Evolutionary conservation across 495 filamentous ascomycete species (phyloP).

Genomic region (Hyaloscypha variabilis): DNA sequence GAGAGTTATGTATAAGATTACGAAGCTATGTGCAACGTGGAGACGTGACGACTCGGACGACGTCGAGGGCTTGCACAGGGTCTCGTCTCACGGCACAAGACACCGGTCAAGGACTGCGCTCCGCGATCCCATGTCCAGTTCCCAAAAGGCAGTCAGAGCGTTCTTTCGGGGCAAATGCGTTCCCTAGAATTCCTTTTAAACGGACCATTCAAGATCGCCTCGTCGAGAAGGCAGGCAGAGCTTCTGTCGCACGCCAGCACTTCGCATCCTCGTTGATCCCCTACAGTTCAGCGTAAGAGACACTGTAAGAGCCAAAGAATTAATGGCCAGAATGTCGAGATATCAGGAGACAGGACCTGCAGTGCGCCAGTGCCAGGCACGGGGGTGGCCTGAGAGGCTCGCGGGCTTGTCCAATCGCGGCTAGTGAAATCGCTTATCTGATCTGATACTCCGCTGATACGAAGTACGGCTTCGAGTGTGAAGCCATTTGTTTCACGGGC

Average conservation of each 20-base stretch:
- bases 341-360: background rate
- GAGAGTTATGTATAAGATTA: too few relatives aligned
- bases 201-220: background rate
- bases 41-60: background rate
- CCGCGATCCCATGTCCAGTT: background rate
- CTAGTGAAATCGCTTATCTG: background rate
- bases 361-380: background rate
- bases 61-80: background rate
- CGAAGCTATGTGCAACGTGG: background rate
- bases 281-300: conserved; percentile 1
- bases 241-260: background rate
- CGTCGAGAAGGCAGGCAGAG: background rate
- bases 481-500: background rate
- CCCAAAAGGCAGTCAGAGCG: background rate
- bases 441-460: background rate
- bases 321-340: background rate
- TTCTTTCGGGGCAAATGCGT: background rate
- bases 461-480: background rate
- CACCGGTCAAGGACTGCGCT: background rate
- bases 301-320: background rate
- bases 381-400: background rate
- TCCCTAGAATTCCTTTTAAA: background rate
- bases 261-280: background rate
- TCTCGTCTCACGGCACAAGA: background rate
- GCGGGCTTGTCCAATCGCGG: background rate